phyloP scores from a whole-genome alignment of 805 yeast genomes.

The Osmozyma mogii region DNA sequence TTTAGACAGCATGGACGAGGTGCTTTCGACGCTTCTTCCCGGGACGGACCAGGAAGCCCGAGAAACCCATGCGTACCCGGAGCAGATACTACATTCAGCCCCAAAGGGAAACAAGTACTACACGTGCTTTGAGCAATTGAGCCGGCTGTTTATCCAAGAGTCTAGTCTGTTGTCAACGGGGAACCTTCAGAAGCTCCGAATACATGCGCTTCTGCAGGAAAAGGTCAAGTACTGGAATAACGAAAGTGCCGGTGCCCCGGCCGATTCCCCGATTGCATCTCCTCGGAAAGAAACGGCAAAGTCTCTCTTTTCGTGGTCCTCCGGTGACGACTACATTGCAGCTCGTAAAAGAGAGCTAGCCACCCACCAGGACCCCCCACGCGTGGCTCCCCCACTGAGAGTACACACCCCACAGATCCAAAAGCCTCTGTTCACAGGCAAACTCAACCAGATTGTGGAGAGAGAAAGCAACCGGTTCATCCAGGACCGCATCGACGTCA shows the following conservation, averaged over 20 bases:
- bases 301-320: constrained; percentile 37
- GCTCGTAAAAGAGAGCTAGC: constrained; percentile 23
- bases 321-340: constrained; percentile 31
- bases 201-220: constrained; percentile 7
- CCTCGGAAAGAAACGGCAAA: constrained; percentile 17
- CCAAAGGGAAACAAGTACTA: constrained; percentile 23
- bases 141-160: constrained; percentile 24
- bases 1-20: too few relatives aligned
- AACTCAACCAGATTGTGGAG: constrained; percentile 24
- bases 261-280: constrained; percentile 17
- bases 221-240: constrained; percentile 10
- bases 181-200: constrained; percentile 21
- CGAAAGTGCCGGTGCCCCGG: constrained; percentile 3
- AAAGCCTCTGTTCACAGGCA: constrained; percentile 13
- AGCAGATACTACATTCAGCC: constrained; percentile 24
- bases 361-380: too few relatives aligned
- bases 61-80: constrained; percentile 21
- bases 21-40: too few relatives aligned
- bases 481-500: constrained; percentile 29
- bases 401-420: too few relatives aligned
- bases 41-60: too few relatives aligned
- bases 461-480: constrained; percentile 30
- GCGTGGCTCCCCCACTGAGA: too few relatives aligned
- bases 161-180: constrained; percentile 6
- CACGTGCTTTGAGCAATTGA: constrained; percentile 25